Conservation (phyloP, 164 flowering plant genomes). For the Annona squamosa region DNA sequence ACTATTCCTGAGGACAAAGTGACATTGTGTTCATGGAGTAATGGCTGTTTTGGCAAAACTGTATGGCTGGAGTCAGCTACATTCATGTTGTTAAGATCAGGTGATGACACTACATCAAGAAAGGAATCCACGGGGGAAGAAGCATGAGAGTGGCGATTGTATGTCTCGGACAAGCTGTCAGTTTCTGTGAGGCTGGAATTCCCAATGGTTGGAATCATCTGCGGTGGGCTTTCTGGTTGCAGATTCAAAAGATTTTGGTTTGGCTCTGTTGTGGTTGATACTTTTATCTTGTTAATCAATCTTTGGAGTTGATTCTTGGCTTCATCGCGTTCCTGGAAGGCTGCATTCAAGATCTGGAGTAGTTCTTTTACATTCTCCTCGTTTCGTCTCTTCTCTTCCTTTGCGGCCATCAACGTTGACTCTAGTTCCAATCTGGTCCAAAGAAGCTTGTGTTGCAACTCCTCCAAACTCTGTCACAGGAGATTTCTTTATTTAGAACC, state of each 20-base stretch:
- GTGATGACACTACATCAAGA: constrained; percentile 44
- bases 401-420: constrained; percentile 36
- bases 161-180: constrained; percentile 42
- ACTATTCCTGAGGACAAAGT: constrained; percentile 1
- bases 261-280: constrained; percentile 13
- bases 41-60: constrained; percentile 15
- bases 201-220: constrained; percentile 21
- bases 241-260: constrained; percentile 9
- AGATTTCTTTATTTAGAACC: background rate
- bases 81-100: constrained; percentile 38
- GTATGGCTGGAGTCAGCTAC: constrained; percentile 17
- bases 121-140: constrained; percentile 58
- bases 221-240: constrained; percentile 25
- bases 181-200: constrained; percentile 62
- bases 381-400: constrained; percentile 40
- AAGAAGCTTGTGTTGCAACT: constrained; percentile 46
- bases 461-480: constrained; percentile 37
- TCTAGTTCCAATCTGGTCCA: constrained; percentile 44
- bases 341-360: constrained; percentile 33
- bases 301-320: constrained; percentile 49
- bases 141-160: constrained; percentile 31
- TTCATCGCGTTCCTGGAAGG: constrained; percentile 67
- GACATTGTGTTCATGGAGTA: constrained; percentile 13
- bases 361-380: constrained; percentile 36
- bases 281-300: constrained; percentile 26